A percentile compares a stretch with the other conserved stretches of the same genome.
phyloP scores from a whole-genome alignment of 2,329 filamentous ascomycete species.

The Fusarium gaditjirri region DNA sequence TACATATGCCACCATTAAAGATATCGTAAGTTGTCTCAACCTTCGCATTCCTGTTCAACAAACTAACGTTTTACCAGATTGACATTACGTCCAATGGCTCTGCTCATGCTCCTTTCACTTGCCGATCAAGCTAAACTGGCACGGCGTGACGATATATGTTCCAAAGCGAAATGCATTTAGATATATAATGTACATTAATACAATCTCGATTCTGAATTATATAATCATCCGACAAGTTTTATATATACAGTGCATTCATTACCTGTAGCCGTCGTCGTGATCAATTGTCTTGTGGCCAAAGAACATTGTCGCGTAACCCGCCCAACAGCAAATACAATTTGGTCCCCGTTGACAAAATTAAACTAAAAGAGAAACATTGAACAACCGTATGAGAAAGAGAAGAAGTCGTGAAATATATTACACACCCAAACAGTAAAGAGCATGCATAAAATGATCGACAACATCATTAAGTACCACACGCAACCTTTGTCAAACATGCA shows the following conservation, averaged over 20 bases:
- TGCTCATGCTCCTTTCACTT: slow-evolving; percentile 41
- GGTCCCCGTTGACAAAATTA: no score
- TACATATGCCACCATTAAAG: slow-evolving; percentile 37
- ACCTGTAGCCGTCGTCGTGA: not conserved
- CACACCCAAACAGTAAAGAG: not conserved
- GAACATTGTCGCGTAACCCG: not conserved
- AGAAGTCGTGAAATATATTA: no score
- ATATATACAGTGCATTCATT: not conserved
- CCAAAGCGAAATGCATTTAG: no score
- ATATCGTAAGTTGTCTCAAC: slow-evolving; percentile 18
- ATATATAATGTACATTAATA: not conserved
- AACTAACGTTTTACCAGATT: slow-evolving; percentile 18
- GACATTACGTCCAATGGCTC: slow-evolving; percentile 24
- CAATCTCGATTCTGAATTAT: not conserved
- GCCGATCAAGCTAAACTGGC: slow-evolving; percentile 15
- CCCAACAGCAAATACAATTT: not conserved
- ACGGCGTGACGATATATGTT: no score
- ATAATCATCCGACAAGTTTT: not conserved
- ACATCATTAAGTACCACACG: no score
- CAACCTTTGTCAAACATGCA: no score
- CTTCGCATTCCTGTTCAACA: fast-evolving
- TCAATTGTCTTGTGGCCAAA: not conserved
- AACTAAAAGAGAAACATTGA: no score
- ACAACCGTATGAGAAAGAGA: no score
- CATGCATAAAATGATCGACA: fast-evolving